A percentile compares a stretch with the other conserved stretches of the same genome.
These are phyloP conservation scores for Neurospora sp. DNA, from an alignment of 495 filamentous ascomycete species.

Conservation along the genomic window DNA sequence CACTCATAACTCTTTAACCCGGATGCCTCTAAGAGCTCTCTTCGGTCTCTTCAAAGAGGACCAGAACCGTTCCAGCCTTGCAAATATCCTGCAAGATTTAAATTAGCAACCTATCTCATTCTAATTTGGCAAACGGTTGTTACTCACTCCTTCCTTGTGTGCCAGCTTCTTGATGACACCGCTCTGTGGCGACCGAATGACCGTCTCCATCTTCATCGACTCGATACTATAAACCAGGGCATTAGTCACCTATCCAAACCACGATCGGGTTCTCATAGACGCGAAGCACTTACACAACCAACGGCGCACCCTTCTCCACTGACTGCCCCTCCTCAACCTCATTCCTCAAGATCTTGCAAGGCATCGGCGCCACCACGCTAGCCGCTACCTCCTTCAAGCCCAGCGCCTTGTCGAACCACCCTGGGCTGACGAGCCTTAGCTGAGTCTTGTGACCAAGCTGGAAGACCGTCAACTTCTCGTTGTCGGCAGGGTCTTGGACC, in stretches of 20 bases:
- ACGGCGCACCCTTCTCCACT: conserved; percentile 75
- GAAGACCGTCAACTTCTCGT: conserved; percentile 65
- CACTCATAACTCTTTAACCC: background rate
- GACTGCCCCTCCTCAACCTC: conserved; percentile 69
- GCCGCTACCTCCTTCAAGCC: conserved; percentile 71
- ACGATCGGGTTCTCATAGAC: background rate
- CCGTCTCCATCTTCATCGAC: conserved; percentile 99
- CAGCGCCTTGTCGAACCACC: conserved; percentile 78
- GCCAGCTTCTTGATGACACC: conserved; percentile 74
- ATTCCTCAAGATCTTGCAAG: conserved; percentile 82
- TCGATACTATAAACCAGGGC: conserved; percentile 50
- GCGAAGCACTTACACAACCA: conserved; percentile 58
- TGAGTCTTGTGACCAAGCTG: conserved; percentile 72
- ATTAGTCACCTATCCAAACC: background rate
- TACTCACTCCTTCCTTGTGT: conserved; percentile 76
- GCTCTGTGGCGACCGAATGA: conserved; percentile 79
- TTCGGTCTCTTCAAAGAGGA: conserved; percentile 39
- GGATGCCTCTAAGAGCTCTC: background rate
- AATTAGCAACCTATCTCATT: conserved; percentile 6
- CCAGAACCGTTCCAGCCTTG: conserved; percentile 46
- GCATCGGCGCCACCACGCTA: conserved; percentile 82
- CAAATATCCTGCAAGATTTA: conserved; percentile 40
- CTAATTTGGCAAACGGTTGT: background rate
- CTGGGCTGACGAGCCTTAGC: conserved; percentile 53
- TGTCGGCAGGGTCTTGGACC: conserved; percentile 47